Evolutionary conservation across 495 filamentous ascomycete genomes (phyloP).

Genomic region (Polyplosphaeria fusca): DNA sequence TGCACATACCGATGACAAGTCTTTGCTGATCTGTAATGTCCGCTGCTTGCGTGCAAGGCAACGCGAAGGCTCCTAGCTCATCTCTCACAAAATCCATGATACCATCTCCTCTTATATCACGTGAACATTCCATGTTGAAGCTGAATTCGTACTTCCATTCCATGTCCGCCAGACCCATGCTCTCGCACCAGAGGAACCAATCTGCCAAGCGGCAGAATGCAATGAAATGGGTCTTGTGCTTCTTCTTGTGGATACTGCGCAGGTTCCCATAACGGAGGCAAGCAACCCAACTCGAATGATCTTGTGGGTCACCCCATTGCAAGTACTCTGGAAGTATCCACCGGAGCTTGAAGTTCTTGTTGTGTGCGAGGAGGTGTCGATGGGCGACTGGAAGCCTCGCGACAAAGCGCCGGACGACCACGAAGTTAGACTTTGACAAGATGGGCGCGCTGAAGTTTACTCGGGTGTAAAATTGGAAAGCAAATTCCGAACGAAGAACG

Average conservation of each 20-base stretch:
- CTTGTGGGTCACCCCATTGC: not conserved
- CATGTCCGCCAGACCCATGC: not conserved
- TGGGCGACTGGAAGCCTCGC: not conserved
- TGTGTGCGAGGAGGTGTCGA: not conserved
- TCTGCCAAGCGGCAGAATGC: not conserved
- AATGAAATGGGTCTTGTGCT: conserved; percentile 6
- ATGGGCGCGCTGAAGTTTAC: not conserved
- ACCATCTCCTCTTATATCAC: too few species aligned
- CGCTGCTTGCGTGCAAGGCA: not conserved
- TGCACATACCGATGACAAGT: too few species aligned
- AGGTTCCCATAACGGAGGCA: not conserved
- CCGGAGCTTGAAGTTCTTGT: not conserved
- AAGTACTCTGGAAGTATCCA: not conserved
- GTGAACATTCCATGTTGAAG: too few species aligned
- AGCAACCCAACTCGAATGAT: not conserved
- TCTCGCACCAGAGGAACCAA: conserved; percentile 6
- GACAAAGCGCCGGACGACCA: not conserved
- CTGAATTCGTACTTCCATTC: conserved; percentile 1
- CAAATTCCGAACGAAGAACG: not conserved
- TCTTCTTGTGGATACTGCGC: not conserved
- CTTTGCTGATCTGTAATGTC: not conserved
- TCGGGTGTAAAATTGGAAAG: conserved; percentile 6
- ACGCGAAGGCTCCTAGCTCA: not conserved
- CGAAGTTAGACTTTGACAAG: not conserved
- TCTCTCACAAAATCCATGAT: not conserved